Evolutionary conservation across 371 early-diverging fungal genomes (phyloP).

Genomic region (Syncephalastrum sp.): DNA sequence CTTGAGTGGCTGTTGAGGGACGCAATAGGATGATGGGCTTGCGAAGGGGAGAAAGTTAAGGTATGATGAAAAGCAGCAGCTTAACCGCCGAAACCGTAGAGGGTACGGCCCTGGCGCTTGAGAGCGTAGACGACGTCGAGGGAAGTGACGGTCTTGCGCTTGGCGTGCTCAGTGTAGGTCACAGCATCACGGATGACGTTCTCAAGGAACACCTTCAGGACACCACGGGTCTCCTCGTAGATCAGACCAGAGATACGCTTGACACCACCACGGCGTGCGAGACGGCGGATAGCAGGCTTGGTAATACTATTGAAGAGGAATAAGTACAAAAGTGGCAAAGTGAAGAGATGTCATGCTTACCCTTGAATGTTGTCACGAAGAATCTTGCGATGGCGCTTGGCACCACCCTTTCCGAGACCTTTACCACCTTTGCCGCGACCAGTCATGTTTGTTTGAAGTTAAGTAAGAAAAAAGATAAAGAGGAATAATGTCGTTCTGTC

Average conservation of each 20-base stretch:
- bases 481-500: not conserved
- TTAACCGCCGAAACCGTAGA: conserved; percentile 55
- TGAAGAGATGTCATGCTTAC: conserved; percentile 96
- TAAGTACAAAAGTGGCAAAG: conserved; percentile 89
- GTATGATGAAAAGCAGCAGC: not conserved
- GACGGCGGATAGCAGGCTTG: conserved; percentile 99
- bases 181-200: conserved; percentile 98
- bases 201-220: conserved; percentile 97
- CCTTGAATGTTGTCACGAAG: conserved; percentile 98
- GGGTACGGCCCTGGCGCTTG: conserved; percentile 96
- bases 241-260: conserved; percentile 99
- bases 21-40: not conserved
- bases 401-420: conserved; percentile 96
- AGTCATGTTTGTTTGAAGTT: conserved; percentile 60
- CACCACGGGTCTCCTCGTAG: conserved; percentile 98
- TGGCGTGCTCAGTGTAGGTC: conserved; percentile 99
- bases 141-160: conserved; percentile 97
- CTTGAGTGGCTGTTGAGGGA: too few relatives aligned
- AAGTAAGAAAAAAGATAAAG: conserved; percentile 17
- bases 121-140: conserved; percentile 95
- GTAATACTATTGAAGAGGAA: conserved; percentile 90
- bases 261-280: conserved; percentile 99
- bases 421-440: conserved; percentile 98
- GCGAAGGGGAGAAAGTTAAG: not conserved
- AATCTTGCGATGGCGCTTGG: conserved; percentile 99